Conservation (phyloP, 2,329 filamentous ascomycete genomes). For the Penicillium sumatraense region DNA sequence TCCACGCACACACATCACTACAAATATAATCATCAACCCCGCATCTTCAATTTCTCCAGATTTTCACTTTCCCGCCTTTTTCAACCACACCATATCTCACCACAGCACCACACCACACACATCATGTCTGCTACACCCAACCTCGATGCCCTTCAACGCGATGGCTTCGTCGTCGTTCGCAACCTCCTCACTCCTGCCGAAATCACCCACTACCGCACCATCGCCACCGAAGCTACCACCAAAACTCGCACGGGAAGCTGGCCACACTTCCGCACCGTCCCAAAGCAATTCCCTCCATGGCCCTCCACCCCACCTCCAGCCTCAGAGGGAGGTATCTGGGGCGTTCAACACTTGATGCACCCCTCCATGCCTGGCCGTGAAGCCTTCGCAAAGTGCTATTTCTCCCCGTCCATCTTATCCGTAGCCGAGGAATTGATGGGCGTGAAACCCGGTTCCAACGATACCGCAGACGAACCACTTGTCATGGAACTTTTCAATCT, state of each 20-base stretch:
- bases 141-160: conserved; percentile 62
- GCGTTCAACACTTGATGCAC: conserved; percentile 82
- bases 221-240: conserved; percentile 61
- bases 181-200: conserved; percentile 62
- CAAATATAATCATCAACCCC: conserved; percentile 9
- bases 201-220: conserved; percentile 64
- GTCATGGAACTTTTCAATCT: conserved; percentile 91
- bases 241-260: conserved; percentile 72
- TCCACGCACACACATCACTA: conserved; percentile 18
- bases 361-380: conserved; percentile 67
- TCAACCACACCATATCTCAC: background rate
- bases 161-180: conserved; percentile 78
- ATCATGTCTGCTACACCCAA: conserved; percentile 41
- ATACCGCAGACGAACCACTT: conserved; percentile 62
- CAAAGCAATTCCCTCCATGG: conserved; percentile 93
- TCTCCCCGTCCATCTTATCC: conserved; percentile 66
- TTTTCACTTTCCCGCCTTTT: background rate
- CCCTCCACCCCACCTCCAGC: conserved; percentile 56
- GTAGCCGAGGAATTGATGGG: conserved; percentile 69
- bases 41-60: too few relatives aligned
- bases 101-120: conserved; percentile 1
- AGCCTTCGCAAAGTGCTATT: conserved; percentile 72
- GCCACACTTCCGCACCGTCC: conserved; percentile 81
- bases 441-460: conserved; percentile 17
- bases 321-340: conserved; percentile 74